These are phyloP conservation scores for Pseudogymnoascus sp. DNA, from an alignment of 2,329 filamentous ascomycete genomes.

Conservation along the genomic window DNA sequence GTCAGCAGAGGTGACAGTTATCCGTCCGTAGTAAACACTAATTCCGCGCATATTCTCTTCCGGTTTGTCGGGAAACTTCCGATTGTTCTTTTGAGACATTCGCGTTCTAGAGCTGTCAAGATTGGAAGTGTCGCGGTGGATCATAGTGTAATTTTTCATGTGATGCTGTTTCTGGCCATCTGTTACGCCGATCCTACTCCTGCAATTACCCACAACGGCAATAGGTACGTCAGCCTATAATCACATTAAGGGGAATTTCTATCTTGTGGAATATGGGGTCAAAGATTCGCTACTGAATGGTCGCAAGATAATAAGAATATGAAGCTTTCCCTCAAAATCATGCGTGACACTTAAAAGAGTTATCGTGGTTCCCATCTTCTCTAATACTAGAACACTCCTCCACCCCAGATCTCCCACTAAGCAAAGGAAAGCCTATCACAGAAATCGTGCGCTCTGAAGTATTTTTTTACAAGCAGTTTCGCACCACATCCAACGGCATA, in stretches of 20 bases:
- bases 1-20: not conserved
- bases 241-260: not conserved
- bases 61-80: not conserved
- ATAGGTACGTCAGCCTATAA: not conserved
- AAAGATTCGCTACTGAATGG: not conserved
- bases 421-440: slow-evolving; percentile 5
- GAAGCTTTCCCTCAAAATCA: not conserved
- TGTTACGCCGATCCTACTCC: not conserved
- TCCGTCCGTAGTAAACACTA: not conserved
- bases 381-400: slow-evolving; percentile 7
- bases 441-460: slow-evolving; percentile 4
- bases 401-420: not conserved
- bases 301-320: not conserved
- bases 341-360: not conserved
- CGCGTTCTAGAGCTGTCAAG: not conserved
- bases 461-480: slow-evolving; percentile 7
- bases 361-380: slow-evolving; percentile 7
- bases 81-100: slow-evolving; percentile 4
- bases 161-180: not conserved
- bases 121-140: slow-evolving; percentile 4
- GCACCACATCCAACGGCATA: slow-evolving; percentile 3
- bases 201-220: not conserved
- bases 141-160: slow-evolving; percentile 1
- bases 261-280: not conserved
- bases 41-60: not conserved